Evolutionary conservation across 2,329 filamentous ascomycete genomes (phyloP).

Genomic region (Eutypella sp.): DNA sequence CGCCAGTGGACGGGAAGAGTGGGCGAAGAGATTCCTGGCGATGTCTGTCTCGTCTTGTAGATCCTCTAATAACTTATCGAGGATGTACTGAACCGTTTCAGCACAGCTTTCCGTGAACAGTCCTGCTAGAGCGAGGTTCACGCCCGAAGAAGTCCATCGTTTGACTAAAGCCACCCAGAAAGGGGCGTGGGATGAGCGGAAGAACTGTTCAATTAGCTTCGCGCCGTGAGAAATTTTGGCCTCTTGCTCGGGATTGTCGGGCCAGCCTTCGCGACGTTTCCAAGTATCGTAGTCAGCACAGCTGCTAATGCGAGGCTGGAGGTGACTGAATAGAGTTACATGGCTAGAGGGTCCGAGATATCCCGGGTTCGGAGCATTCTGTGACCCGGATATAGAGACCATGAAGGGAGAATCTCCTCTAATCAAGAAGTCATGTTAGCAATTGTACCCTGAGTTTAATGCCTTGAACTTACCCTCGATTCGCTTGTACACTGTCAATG

Average conservation of each 20-base stretch:
- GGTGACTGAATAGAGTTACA: slow-evolving; percentile 9
- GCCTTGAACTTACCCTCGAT: too few relatives aligned
- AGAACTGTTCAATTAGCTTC: slow-evolving; percentile 2
- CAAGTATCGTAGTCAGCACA: slow-evolving; percentile 2
- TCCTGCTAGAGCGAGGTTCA: slow-evolving; percentile 5
- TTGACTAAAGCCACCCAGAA: slow-evolving; percentile 4
- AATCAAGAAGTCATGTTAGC: not conserved
- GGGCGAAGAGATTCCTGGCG: slow-evolving; percentile 5
- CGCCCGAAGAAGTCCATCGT: slow-evolving; percentile 5
- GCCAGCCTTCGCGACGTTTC: slow-evolving; percentile 5
- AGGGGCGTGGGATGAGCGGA: slow-evolving; percentile 1
- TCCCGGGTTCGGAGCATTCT: slow-evolving; percentile 15
- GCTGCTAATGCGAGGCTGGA: slow-evolving; percentile 2
- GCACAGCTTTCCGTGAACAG: slow-evolving; percentile 4
- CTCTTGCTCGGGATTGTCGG: slow-evolving; percentile 1
- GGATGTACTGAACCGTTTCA: not conserved
- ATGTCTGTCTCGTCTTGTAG: not conserved
- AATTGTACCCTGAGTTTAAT: too few relatives aligned
- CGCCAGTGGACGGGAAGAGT: slow-evolving; percentile 7
- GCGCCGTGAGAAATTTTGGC: slow-evolving; percentile 5
- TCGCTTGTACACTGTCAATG: not conserved
- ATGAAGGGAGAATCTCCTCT: slow-evolving; percentile 2
- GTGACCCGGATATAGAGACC: slow-evolving; percentile 1
- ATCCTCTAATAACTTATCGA: not conserved
- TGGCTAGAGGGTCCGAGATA: slow-evolving; percentile 17